These are phyloP conservation scores for Pseudogymnoascus pannorum DNA, from an alignment of 2,329 filamentous ascomycete genomes.

Conservation along the genomic window DNA sequence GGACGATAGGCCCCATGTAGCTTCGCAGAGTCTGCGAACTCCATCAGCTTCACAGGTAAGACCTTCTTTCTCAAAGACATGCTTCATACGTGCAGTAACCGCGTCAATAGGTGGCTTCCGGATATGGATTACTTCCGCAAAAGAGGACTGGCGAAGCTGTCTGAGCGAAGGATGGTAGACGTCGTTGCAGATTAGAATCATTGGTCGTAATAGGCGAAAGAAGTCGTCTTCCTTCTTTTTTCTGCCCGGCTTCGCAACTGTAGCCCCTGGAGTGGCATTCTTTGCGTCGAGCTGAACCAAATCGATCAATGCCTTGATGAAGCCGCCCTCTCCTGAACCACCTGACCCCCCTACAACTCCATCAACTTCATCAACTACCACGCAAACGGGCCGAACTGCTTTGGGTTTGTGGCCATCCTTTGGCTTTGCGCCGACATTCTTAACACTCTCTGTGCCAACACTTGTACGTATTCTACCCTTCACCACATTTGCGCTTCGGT, in stretches of 20 bases:
- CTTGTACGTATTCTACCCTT: constrained; percentile 86
- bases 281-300: constrained; percentile 79
- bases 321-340: constrained; percentile 78
- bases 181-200: constrained; percentile 96
- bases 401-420: constrained; percentile 52
- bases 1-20: constrained; percentile 70
- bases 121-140: constrained; percentile 87
- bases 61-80: constrained; percentile 81
- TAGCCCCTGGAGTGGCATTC: constrained; percentile 44
- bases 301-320: constrained; percentile 91
- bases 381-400: constrained; percentile 78
- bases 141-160: constrained; percentile 72
- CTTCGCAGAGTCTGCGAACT: constrained; percentile 74
- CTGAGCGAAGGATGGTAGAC: constrained; percentile 86
- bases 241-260: constrained; percentile 23
- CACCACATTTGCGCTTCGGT: constrained; percentile 82
- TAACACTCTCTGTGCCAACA: constrained; percentile 90
- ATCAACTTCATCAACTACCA: constrained; percentile 94
- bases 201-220: constrained; percentile 77
- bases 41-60: constrained; percentile 85
- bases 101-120: constrained; percentile 83
- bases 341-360: constrained; percentile 80
- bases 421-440: constrained; percentile 52
- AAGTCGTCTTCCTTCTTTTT: constrained; percentile 66
- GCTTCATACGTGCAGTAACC: constrained; percentile 72